Evolutionary conservation across 176 grass and related monocot genomes (phyloP), one percentile per base, ranked within the genome.

Genomic region (Musa schizocarpa): DNA sequence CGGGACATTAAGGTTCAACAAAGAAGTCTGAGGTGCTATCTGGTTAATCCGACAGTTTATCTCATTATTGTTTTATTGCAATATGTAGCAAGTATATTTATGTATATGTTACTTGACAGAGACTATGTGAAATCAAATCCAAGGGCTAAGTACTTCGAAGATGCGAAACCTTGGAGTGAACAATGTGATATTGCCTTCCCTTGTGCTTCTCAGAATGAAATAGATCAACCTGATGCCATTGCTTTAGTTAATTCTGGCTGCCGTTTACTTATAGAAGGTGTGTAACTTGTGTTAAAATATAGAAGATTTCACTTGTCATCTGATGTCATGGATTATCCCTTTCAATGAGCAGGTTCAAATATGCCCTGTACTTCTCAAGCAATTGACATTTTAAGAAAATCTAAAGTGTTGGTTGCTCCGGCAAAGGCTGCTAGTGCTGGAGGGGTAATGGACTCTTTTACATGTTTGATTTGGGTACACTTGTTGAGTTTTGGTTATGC

Each of bases 161-260:
- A 92, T 84, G 82, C 85, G 81, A 99, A 92, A 29, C 96, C 96
- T 75, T 95, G 91, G 88, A 87, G 73, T 54, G 91, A 95, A 81
- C 78, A 74, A 54, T 92, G 79, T 86, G 96, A 99, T 77, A 78
- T 99, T 81, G 96, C 91, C 82, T 95, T 99, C 77, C 95, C 91
- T 74, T 99, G 91, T 87, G 91, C 88, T 66, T 92, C 91, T 77
- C 91, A 99, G 80, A 99, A 99, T 79, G 96, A 99, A 81, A 92
- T 95, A 67, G 91, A 92, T 72, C 91, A 88, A 78, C 75, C 58
- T 52, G 91, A 99, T 76, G 96, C 88, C 53, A 76, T 94, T 81
- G 83, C 86, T 71, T 79, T 99, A 78, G 80, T 87, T 72, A 99
- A 83, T 81, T 91, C 90, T 77, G 91, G 96, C 49, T 99, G 96